Conservation (phyloP, 2,329 filamentous ascomycete genomes). For the Penicillium palitans region DNA sequence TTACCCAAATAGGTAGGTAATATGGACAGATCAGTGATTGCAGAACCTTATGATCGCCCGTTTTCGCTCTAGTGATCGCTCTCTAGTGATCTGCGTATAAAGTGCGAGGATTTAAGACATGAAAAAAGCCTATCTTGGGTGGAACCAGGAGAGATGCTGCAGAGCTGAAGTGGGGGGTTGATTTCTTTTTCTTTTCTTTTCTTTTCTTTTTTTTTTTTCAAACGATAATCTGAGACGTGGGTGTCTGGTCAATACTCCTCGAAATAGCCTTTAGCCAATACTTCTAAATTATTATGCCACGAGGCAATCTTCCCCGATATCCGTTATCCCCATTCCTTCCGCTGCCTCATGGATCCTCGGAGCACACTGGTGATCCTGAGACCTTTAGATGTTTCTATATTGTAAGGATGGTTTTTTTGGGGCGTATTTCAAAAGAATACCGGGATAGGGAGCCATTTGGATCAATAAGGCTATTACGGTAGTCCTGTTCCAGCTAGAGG, state of each 20-base stretch:
- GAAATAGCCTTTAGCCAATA: background rate
- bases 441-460: background rate
- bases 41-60: background rate
- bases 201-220: background rate
- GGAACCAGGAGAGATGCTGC: background rate
- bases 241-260: background rate
- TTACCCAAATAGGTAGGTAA: background rate
- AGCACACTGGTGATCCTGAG: background rate
- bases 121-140: background rate
- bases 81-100: background rate
- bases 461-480: conserved; percentile 8
- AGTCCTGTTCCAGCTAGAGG: conserved; percentile 9
- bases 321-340: background rate
- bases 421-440: background rate
- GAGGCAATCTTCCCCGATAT: no score
- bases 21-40: background rate
- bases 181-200: no score
- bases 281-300: background rate
- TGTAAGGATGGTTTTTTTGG: background rate
- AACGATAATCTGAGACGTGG: background rate
- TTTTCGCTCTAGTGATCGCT: background rate
- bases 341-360: background rate
- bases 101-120: background rate
- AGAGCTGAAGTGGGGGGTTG: background rate
- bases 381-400: background rate